phyloP scores from a whole-genome alignment of 305 asterid species.

The Fraxinus albicans region DNA sequence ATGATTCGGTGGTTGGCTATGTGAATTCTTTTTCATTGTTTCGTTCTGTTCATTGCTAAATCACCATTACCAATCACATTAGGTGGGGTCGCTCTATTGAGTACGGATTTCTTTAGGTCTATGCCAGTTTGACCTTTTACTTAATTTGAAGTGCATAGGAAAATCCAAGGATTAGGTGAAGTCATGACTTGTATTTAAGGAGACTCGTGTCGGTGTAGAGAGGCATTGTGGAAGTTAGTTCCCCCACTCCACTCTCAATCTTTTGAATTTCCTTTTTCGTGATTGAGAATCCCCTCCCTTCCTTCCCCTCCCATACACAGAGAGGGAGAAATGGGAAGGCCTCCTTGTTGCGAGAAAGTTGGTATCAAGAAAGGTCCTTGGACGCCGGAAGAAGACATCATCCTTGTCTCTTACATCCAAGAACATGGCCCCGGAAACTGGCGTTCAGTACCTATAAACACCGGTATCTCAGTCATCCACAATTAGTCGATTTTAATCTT shows the following conservation, averaged over 20 bases:
- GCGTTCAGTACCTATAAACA: slow-evolving; percentile 25
- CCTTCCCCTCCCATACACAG: neutral
- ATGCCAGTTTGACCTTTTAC: neutral
- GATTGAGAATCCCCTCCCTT: neutral
- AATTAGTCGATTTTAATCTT: neutral
- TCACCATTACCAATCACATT: neutral
- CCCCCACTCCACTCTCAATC: neutral
- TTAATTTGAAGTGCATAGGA: neutral
- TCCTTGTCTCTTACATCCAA: slow-evolving; percentile 26
- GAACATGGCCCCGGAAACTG: slow-evolving; percentile 31
- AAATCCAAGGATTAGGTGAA: neutral
- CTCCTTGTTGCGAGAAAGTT: slow-evolving; percentile 31
- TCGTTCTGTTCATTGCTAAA: neutral
- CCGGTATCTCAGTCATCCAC: slow-evolving; percentile 1
- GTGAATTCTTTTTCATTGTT: neutral
- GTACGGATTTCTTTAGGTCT: neutral
- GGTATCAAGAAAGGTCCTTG: slow-evolving; percentile 32
- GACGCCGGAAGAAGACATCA: slow-evolving; percentile 32
- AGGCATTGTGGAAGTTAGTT: neutral
- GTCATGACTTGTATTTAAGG: neutral
- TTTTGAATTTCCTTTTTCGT: neutral
- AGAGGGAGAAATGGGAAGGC: slow-evolving; percentile 24
- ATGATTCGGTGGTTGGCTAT: neutral
- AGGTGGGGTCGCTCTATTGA: neutral
- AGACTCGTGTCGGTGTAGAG: neutral